Base-by-base conservation (phyloP, 352 stramenopile genomes). In the Phytopythium boreale region DNA sequence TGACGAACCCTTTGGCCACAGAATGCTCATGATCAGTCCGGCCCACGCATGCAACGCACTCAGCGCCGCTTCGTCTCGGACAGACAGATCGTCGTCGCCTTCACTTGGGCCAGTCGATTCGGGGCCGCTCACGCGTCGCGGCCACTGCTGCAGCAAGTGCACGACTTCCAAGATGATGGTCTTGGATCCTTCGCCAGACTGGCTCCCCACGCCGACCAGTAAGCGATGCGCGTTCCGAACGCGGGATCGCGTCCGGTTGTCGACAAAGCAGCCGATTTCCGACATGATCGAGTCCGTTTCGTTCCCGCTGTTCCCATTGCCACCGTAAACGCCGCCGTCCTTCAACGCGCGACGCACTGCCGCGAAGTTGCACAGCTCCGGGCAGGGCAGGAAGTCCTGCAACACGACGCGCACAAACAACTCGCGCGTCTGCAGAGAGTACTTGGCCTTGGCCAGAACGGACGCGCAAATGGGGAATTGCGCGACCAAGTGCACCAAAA, bases 41-140 rank as follows among this genome's bases (percentile, higher is more conserved):
- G 80, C 82, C 88, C 88, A 96, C 4, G 86, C 88, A 58, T 96
- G 86, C 37, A 96, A 63, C n/a, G 71, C 79, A 63, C 82, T 94
- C 37, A 96, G 39, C 14, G 87, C 79, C n/a, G 58, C 56, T 59
- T 93, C 84, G 53, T 95, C 84, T 15, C 71, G 67, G n/a, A 95
- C 78, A 47, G 58, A 77, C 10, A 86, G 63, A 62, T 80, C 72
- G 20, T 19, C 37, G 41, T 80, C 68, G 10, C 41, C 62, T 22
- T 59, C 55, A 12, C 63, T 46, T 29, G 19, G 17, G 12, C 26
- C 15, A 22, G 3, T 24, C 17, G 9, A 29, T 47, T 56, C 26
- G 27, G 61, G 17, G 19, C 39, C 39, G n/a, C 7, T 47, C 36
- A 64, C 49, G 41, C 61, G 59, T 26, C 68, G 53, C 1, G 84